Evolutionary conservation across 305 asterid species (phyloP).

Genomic region (Fraxinus velutina): DNA sequence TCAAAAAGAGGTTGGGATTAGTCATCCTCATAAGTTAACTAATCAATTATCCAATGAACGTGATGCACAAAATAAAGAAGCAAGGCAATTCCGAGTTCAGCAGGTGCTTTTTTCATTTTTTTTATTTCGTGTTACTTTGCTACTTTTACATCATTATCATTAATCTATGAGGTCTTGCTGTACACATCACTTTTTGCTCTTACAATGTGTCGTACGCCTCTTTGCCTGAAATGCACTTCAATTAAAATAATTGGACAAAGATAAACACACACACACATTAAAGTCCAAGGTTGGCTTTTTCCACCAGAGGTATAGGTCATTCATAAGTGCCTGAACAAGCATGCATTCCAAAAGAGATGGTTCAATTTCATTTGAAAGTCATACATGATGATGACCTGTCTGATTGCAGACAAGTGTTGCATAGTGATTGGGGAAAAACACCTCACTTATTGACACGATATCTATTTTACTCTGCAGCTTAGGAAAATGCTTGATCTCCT

Average conservation of each 20-base stretch:
- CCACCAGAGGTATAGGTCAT: background rate
- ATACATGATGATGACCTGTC: background rate
- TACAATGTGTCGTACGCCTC: background rate
- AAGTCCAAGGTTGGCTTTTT: background rate
- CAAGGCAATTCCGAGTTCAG: conserved; percentile 75
- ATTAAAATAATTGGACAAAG: background rate
- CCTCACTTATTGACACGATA: background rate
- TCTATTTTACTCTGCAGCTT: conserved; percentile 58
- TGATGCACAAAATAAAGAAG: conserved; percentile 93
- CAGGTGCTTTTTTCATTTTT: conserved; percentile 54
- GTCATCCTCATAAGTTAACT: conserved; percentile 90
- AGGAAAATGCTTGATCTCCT: conserved; percentile 94
- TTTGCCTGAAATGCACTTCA: background rate
- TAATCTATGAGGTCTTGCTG: background rate
- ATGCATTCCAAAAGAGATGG: conserved; percentile 4
- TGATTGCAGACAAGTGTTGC: background rate
- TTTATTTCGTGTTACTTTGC: background rate
- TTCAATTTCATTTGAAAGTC: background rate
- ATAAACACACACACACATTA: background rate
- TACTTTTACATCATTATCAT: background rate
- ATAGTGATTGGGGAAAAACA: background rate
- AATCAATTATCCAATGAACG: conserved; percentile 87
- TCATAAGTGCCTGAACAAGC: conserved; percentile 3
- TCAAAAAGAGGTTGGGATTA: conserved; percentile 72
- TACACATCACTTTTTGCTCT: background rate